Percentiles rank a stretch among this genome's conserved stretches.
phyloP scores from a whole-genome alignment of 1,284 basidiomycete species.

The Sphagnurus paluster region DNA sequence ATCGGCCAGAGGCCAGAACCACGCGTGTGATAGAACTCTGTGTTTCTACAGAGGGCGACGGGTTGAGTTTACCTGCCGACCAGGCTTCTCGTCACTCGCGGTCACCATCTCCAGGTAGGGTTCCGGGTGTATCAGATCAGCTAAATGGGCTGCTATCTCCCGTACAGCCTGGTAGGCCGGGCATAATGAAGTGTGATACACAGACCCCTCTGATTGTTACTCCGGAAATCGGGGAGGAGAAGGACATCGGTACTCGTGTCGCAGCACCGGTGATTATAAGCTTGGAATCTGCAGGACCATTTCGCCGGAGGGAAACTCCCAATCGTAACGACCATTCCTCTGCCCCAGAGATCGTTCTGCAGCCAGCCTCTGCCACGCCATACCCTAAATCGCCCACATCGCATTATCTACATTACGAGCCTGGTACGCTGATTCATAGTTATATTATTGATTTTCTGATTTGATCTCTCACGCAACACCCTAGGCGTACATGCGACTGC shows the following conservation, averaged over 20 bases:
- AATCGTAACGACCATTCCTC: conserved; percentile 22
- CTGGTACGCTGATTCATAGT: conserved; percentile 32
- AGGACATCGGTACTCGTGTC: conserved; percentile 55
- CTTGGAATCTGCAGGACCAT: conserved; percentile 30
- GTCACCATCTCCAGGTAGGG: conserved; percentile 41
- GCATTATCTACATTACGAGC: conserved; percentile 60
- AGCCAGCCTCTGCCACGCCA: conserved; percentile 26
- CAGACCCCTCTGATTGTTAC: conserved; percentile 36
- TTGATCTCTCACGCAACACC: conserved; percentile 7
- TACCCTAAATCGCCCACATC: conserved; percentile 21
- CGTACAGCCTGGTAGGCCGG: conserved; percentile 19
- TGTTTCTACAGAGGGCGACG: conserved; percentile 5
- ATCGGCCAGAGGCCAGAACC: background rate
- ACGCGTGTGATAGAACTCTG: conserved; percentile 4
- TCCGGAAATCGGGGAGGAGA: conserved; percentile 57
- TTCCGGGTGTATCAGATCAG: conserved; percentile 28
- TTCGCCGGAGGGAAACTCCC: conserved; percentile 23
- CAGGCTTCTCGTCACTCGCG: conserved; percentile 34
- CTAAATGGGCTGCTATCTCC: conserved; percentile 30
- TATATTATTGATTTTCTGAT: conserved; percentile 7
- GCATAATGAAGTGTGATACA: conserved; percentile 13
- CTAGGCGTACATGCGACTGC: conserved; percentile 67
- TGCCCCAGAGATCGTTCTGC: conserved; percentile 23
- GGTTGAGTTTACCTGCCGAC: conserved; percentile 8
- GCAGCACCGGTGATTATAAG: conserved; percentile 58